These are phyloP conservation scores for Craspedostauros australis DNA, from an alignment of 108 stramenopile species.

Conservation along the genomic window DNA sequence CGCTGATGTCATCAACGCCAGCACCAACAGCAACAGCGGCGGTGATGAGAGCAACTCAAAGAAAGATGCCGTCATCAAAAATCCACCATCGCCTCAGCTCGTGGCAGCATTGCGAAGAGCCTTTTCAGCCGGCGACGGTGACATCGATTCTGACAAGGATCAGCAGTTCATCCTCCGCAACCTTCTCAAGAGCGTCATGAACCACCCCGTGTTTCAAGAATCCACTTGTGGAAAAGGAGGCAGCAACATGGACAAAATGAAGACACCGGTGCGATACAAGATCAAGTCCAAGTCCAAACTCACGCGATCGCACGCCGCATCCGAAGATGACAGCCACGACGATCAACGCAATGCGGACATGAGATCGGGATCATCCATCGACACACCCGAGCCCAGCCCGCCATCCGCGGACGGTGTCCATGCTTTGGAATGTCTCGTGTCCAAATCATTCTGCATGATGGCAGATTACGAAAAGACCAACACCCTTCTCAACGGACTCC, in stretches of 20 bases:
- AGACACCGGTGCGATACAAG: not conserved
- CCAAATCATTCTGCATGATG: no score
- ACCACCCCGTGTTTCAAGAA: constrained; percentile 27
- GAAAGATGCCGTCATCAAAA: constrained; percentile 2
- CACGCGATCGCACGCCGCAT: not conserved
- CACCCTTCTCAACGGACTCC: constrained; percentile 25
- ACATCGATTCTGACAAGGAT: no score
- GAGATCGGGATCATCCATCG: no score
- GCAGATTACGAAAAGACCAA: not conserved
- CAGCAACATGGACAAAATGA: not conserved
- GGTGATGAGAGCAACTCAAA: constrained; percentile 11
- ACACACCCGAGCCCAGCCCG: no score
- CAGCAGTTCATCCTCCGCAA: no score
- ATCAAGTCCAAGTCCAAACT: not conserved
- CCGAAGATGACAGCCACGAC: not conserved
- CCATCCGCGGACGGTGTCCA: no score
- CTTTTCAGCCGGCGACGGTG: constrained; percentile 9
- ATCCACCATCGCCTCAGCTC: constrained; percentile 47
- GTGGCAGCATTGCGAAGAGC: constrained; percentile 45
- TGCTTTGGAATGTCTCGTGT: no score
- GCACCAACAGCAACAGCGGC: no score
- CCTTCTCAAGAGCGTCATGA: constrained; percentile 25
- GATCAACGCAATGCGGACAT: no score
- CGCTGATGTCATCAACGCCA: no score
- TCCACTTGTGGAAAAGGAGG: not conserved